Evolutionary conservation across 2,329 filamentous ascomycete genomes (phyloP).

Genomic region (Colletotrichum camelliae): DNA sequence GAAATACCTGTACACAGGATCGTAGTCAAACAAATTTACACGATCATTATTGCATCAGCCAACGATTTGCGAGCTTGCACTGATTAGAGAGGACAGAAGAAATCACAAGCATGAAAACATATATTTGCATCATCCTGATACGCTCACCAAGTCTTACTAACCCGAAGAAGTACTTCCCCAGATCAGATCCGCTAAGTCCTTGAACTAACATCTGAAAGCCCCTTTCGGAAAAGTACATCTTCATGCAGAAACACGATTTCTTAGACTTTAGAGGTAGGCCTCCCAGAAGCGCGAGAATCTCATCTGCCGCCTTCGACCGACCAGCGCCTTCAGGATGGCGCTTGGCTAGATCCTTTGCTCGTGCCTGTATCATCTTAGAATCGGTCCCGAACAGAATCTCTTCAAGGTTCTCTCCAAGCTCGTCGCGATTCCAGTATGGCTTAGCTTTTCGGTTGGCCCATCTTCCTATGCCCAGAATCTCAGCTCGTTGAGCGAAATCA

Average conservation of each 20-base stretch:
- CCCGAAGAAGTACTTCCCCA: too few relatives aligned
- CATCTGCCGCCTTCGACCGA: background rate
- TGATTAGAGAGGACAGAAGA: too few relatives aligned
- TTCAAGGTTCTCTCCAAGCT: background rate
- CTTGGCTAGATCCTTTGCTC: background rate
- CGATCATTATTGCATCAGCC: too few relatives aligned
- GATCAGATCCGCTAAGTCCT: too few relatives aligned
- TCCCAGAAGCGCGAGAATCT: background rate
- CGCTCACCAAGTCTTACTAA: too few relatives aligned
- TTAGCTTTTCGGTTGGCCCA: conserved; percentile 23
- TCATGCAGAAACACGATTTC: background rate
- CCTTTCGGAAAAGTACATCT: background rate
- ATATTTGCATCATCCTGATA: too few relatives aligned
- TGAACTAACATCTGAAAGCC: too few relatives aligned
- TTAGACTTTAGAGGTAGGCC: background rate
- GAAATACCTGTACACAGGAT: too few relatives aligned
- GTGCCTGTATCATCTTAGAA: background rate
- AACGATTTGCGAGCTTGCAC: too few relatives aligned
- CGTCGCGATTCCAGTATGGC: background rate
- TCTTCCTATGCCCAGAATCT: conserved; percentile 10
- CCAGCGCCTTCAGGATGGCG: background rate
- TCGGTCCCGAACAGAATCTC: background rate
- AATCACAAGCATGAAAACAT: too few relatives aligned
- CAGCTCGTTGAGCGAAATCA: conserved; percentile 8
- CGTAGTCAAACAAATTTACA: too few relatives aligned